Conservation (phyloP, 805 yeast genomes). For the Metschnikowia cubensis region DNA sequence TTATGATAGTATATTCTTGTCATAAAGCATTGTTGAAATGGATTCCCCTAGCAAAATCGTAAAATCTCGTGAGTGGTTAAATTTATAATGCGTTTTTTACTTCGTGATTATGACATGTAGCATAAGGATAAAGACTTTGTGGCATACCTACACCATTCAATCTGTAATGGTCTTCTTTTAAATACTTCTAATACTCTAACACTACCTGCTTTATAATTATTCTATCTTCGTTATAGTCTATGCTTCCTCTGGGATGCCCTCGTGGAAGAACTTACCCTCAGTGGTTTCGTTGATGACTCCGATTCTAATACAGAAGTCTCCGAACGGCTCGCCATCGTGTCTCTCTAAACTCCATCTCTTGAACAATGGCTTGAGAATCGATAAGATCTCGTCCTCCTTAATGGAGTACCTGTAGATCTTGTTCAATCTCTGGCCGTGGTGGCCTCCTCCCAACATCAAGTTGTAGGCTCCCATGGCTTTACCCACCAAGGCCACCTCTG, state of each 20-base stretch:
- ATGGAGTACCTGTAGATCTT: slow-evolving; percentile 84
- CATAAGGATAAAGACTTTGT: no score
- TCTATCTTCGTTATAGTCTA: slow-evolving; percentile 13
- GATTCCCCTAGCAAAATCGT: no score
- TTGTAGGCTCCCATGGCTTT: slow-evolving; percentile 93
- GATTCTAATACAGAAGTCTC: slow-evolving; percentile 83
- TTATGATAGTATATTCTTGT: no score
- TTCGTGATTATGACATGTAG: no score
- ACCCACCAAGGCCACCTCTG: slow-evolving; percentile 93
- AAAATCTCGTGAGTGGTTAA: no score
- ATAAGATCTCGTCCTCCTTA: slow-evolving; percentile 84
- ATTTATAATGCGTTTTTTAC: no score
- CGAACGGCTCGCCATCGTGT: slow-evolving; percentile 87
- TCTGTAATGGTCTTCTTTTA: no score
- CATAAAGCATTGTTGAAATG: no score
- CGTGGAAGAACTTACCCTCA: slow-evolving; percentile 94
- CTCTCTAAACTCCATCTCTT: slow-evolving; percentile 94
- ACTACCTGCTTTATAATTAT: no score
- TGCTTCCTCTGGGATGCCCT: slow-evolving; percentile 80
- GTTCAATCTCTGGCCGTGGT: slow-evolving; percentile 87
- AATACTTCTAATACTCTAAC: no score
- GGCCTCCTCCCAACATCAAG: slow-evolving; percentile 93
- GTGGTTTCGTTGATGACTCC: slow-evolving; percentile 86
- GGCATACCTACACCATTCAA: no score
- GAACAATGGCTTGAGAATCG: slow-evolving; percentile 76